phyloP scores from a whole-genome alignment of 305 asterid genomes.

The Fraxinus platypoda region DNA sequence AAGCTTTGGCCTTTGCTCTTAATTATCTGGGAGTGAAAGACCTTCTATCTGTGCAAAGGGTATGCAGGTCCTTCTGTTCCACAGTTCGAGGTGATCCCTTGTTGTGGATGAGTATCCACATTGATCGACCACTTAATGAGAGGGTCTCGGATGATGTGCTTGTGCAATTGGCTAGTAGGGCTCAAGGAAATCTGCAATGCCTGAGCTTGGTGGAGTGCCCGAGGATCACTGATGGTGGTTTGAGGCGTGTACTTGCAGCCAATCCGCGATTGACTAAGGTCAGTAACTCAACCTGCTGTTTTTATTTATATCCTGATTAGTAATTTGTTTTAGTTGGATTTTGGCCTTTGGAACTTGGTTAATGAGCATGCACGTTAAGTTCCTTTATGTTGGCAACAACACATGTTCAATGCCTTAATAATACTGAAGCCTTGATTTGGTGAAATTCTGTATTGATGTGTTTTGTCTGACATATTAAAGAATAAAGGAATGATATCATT shows the following conservation, averaged over 20 bases:
- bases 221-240: conserved; percentile 63
- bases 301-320: background rate
- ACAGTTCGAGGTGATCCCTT: conserved; percentile 53
- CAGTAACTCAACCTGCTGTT: conserved; percentile 12
- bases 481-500: background rate
- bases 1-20: conserved; percentile 49
- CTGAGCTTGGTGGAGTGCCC: conserved; percentile 67
- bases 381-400: background rate
- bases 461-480: background rate
- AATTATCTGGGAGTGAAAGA: conserved; percentile 65
- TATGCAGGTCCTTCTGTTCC: conserved; percentile 53
- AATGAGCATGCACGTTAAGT: background rate
- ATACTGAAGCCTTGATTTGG: background rate
- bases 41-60: conserved; percentile 66
- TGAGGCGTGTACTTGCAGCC: conserved; percentile 61
- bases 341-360: background rate
- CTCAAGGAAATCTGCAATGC: conserved; percentile 61
- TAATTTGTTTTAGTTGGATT: background rate
- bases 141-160: conserved; percentile 71
- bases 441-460: background rate
- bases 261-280: conserved; percentile 79
- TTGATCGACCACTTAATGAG: conserved; percentile 63
- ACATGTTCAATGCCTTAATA: background rate
- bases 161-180: conserved; percentile 49
- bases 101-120: conserved; percentile 69